Conservation (phyloP, 1,284 basidiomycete species). For the Coriolopsis trogii region DNA sequence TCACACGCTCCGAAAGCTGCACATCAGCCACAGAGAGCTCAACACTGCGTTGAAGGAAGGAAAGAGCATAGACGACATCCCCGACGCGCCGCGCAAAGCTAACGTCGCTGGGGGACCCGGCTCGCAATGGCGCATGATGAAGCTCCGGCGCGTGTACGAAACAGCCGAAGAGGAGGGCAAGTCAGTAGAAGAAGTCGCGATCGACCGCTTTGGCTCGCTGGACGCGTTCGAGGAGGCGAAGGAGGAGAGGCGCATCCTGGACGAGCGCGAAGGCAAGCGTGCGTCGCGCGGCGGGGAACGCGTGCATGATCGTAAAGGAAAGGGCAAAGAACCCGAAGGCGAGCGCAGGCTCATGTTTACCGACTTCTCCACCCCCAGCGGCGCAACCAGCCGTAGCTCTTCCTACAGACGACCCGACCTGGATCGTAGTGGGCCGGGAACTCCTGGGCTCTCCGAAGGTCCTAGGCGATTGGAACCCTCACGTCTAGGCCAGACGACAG, state of each 20-base stretch:
- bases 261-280: conserved; percentile 72
- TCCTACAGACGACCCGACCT: conserved; percentile 83
- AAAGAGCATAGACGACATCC: conserved; percentile 57
- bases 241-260: conserved; percentile 83
- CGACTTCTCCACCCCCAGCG: conserved; percentile 56
- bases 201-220: conserved; percentile 86
- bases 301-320: conserved; percentile 32
- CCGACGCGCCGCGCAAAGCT: conserved; percentile 52
- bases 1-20: conserved; percentile 44
- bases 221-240: conserved; percentile 88
- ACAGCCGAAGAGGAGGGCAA: conserved; percentile 84
- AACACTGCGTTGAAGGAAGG: conserved; percentile 76
- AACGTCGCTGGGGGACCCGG: conserved; percentile 85
- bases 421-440: conserved; percentile 56
- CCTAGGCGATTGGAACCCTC: conserved; percentile 54
- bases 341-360: conserved; percentile 72
- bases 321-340: conserved; percentile 40
- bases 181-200: conserved; percentile 79
- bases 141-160: conserved; percentile 88
- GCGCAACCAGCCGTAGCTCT: conserved; percentile 72
- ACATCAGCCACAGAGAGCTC: conserved; percentile 75
- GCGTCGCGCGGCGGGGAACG: conserved; percentile 28
- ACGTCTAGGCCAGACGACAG: conserved; percentile 45
- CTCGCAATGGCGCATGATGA: conserved; percentile 98
- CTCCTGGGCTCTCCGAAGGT: conserved; percentile 53